phyloP scores from a whole-genome alignment of 2,329 filamentous ascomycete genomes.

The Didymella pomorum region DNA sequence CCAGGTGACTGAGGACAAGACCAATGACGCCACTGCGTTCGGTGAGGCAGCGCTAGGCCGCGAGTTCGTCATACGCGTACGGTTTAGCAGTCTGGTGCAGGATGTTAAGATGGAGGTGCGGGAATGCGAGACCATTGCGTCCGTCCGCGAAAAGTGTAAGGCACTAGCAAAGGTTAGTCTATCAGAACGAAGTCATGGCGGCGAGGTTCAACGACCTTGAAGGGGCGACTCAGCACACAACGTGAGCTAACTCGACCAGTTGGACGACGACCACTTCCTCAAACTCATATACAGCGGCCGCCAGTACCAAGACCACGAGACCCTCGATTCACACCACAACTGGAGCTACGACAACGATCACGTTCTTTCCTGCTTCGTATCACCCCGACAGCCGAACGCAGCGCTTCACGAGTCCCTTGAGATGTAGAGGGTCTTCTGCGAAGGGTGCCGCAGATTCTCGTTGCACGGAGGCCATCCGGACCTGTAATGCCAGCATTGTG shows the following conservation, averaged over 20 bases:
- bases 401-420: background rate
- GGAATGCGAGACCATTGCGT: slow-evolving; percentile 8
- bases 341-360: slow-evolving; percentile 72
- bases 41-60: slow-evolving; percentile 12
- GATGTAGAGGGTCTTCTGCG: background rate
- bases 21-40: slow-evolving; percentile 24
- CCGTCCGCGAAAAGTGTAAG: slow-evolving; percentile 17
- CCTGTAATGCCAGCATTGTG: background rate
- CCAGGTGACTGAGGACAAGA: slow-evolving; percentile 8
- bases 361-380: slow-evolving; percentile 59
- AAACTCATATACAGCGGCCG: slow-evolving; percentile 83
- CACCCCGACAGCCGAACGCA: background rate
- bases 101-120: slow-evolving; percentile 4
- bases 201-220: background rate
- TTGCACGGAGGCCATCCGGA: no score
- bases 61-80: slow-evolving; percentile 14
- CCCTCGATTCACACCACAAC: slow-evolving; percentile 70
- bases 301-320: slow-evolving; percentile 73
- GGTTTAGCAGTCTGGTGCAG: slow-evolving; percentile 4
- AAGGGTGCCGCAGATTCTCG: background rate
- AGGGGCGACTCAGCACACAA: background rate
- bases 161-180: slow-evolving; percentile 15
- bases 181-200: background rate
- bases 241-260: slow-evolving; percentile 45
- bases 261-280: slow-evolving; percentile 67